Conservation (phyloP, 257 asterid genomes). For the Forsythia viridissima region DNA sequence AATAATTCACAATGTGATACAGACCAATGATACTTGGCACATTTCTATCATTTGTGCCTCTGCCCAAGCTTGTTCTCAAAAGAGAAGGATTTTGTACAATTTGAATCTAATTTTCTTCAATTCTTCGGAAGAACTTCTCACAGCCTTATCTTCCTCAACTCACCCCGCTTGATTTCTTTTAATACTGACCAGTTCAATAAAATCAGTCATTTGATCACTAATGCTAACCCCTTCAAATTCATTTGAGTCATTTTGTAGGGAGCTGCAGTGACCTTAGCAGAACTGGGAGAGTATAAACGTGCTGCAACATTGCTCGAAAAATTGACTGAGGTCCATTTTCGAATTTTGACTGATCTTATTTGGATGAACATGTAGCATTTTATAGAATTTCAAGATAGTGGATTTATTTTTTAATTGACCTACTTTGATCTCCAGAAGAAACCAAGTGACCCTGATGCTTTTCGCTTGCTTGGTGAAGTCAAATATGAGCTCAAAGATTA, state of each 20-base stretch:
- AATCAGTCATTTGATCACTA: not conserved
- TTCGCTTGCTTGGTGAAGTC: conserved; percentile 94
- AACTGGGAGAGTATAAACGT: conserved; percentile 75
- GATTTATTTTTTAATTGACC: conserved; percentile 24
- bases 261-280: conserved; percentile 86
- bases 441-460: conserved; percentile 76
- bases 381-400: conserved; percentile 12
- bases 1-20: not conserved
- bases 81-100: not conserved
- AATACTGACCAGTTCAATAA: not conserved
- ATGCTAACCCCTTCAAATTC: conserved; percentile 23
- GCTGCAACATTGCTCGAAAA: conserved; percentile 74
- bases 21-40: not conserved
- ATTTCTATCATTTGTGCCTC: conserved; percentile 6
- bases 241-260: conserved; percentile 53
- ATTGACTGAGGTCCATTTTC: conserved; percentile 62
- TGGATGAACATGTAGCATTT: conserved; percentile 16
- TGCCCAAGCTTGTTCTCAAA: not conserved
- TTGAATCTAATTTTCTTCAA: not conserved
- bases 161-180: conserved; percentile 5
- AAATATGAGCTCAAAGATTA: conserved; percentile 83
- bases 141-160: not conserved
- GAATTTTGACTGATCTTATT: conserved; percentile 16
- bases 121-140: not conserved
- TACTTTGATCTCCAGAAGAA: conserved; percentile 54